Evolutionary conservation across 1,284 basidiomycete species (phyloP), one percentile per base, ranked within the genome.

Genomic region (Puccinia polysora): DNA sequence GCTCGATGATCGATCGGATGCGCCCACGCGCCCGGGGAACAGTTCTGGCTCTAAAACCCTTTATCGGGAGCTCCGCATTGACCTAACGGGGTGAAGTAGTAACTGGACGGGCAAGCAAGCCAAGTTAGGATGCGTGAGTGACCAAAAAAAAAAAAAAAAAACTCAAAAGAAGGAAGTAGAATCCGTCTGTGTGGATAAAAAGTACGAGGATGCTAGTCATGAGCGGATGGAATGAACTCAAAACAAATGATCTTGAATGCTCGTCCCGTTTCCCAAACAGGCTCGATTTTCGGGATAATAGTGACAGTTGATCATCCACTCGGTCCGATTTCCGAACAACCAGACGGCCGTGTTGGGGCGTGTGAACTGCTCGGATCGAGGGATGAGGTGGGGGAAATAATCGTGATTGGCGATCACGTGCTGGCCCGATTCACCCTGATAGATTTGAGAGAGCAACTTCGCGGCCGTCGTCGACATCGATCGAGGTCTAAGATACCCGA

Each of bases 391-490:
- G 3, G 68, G 58, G 58, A 71, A 71, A 38, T 38, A 71, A 50
- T 71, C 68, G 38, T 71, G 28, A 28, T 71, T 71, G 45, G 68
- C 58, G 2, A 71, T 34, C 36, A 63, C 68, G 25, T 71, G 68
- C 53, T 71, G 68, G 14, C 40, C 55, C 4, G 55, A 49, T 43
- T 71, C 68, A 5, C 68, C 68, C 30, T 71, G 68, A 30, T 62
- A 71, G 34, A 71, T 53, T 1, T 52, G 15, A 3, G 43, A 36
- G 2, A 71, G 32, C 2, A 62, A 1, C 4, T 43, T 34, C 8
- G 68, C 28, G 1, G 68, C 68, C 2, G 68, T 49, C 1, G 15
- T 3, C 4, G 56, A 62, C 10, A 71, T 7, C 4, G 55, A 25
- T 45, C 68, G 36, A 1, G 68, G 68, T 4, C 68, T 71, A 12